Evolutionary conservation across 306 rosid genomes (phyloP).

Genomic region (Senna tora): DNA sequence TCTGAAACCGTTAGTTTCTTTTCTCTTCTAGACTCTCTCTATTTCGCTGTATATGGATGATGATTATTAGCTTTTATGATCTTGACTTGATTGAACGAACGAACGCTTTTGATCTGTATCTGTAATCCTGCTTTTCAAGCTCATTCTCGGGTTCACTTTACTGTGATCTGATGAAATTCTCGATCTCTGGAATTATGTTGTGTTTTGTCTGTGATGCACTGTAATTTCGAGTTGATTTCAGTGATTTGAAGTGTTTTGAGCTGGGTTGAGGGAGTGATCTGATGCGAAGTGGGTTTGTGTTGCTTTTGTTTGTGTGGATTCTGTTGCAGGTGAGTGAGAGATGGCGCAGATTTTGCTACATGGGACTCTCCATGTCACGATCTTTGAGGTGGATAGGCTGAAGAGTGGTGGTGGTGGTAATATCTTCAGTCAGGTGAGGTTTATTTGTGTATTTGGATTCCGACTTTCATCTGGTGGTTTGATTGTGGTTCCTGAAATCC

Average conservation of each 20-base stretch:
- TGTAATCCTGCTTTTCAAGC: neutral
- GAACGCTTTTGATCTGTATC: neutral
- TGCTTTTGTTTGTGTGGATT: conserved; percentile 32
- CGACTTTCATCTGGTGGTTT: neutral
- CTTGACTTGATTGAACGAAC: too few species aligned
- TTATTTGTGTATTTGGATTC: conserved; percentile 8
- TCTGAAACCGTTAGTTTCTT: conserved; percentile 34
- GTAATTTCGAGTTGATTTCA: neutral
- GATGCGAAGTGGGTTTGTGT: conserved; percentile 28
- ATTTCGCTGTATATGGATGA: neutral
- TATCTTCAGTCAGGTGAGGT: conserved; percentile 66
- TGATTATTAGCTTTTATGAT: neutral
- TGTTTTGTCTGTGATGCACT: conserved; percentile 3
- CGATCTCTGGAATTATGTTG: conserved; percentile 24
- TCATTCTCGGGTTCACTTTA: neutral
- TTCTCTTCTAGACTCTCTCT: conserved; percentile 8
- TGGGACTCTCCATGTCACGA: conserved; percentile 87
- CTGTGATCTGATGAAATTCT: conserved; percentile 41
- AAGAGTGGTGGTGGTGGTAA: conserved; percentile 50
- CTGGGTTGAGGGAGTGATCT: conserved; percentile 39
- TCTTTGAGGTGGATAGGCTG: conserved; percentile 79
- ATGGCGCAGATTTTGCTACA: conserved; percentile 83
- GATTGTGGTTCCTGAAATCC: neutral
- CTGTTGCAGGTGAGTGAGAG: conserved; percentile 66
- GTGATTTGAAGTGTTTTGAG: neutral